These are phyloP conservation scores for Candida tammaniensis DNA, from an alignment of 805 yeast genomes.

Conservation along the genomic window DNA sequence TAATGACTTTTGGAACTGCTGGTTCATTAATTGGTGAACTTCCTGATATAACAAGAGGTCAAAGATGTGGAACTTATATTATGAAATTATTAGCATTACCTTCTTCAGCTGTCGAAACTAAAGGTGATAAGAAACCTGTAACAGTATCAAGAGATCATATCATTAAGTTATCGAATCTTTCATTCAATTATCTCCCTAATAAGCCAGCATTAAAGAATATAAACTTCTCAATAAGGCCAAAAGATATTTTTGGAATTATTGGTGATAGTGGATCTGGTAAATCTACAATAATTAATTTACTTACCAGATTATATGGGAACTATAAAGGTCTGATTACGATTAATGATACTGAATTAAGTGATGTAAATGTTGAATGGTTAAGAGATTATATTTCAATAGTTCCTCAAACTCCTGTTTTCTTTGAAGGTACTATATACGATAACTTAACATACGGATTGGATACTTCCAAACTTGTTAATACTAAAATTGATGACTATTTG, in stretches of 20 bases:
- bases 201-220: slow-evolving; percentile 37
- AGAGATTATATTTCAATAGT: slow-evolving; percentile 64
- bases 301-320: slow-evolving; percentile 52
- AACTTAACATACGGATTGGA: slow-evolving; percentile 64
- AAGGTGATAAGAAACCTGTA: slow-evolving; percentile 32
- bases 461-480: slow-evolving; percentile 17
- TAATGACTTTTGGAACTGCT: slow-evolving; percentile 71
- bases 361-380: slow-evolving; percentile 45
- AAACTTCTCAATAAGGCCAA: slow-evolving; percentile 38
- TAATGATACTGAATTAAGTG: slow-evolving; percentile 41
- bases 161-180: slow-evolving; percentile 43
- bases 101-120: slow-evolving; percentile 33
- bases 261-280: slow-evolving; percentile 95
- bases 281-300: slow-evolving; percentile 63
- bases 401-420: slow-evolving; percentile 69
- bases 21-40: slow-evolving; percentile 57
- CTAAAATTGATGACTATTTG: slow-evolving; percentile 39
- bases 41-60: slow-evolving; percentile 81
- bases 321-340: slow-evolving; percentile 39
- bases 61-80: slow-evolving; percentile 60
- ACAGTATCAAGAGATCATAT: slow-evolving; percentile 11
- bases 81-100: slow-evolving; percentile 36
- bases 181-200: slow-evolving; percentile 47
- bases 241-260: slow-evolving; percentile 61
- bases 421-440: slow-evolving; percentile 70